Evolutionary conservation across 2,329 filamentous ascomycete species (phyloP).

Genomic region (Blastomyces parvus): DNA sequence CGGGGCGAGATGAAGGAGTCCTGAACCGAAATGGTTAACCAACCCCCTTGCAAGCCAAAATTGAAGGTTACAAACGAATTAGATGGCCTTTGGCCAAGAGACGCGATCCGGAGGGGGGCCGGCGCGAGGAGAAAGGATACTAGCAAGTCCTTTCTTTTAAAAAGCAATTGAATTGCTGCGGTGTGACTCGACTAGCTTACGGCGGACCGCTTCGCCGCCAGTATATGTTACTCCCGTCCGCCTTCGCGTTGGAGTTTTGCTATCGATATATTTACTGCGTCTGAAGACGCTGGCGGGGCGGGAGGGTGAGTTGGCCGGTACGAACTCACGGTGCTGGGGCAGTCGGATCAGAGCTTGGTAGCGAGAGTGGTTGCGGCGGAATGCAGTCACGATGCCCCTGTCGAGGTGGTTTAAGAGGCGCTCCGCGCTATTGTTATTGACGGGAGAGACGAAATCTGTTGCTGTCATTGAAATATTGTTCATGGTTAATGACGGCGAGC

Average conservation of each 20-base stretch:
- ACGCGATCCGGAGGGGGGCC: background rate
- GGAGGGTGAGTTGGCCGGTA: slow-evolving; percentile 37
- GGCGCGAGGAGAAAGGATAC: too few relatives aligned
- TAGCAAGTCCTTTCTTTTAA: slow-evolving; percentile 14
- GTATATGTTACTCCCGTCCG: slow-evolving; percentile 30
- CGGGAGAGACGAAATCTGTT: background rate
- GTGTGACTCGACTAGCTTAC: slow-evolving; percentile 37
- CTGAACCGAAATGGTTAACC: background rate
- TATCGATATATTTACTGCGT: slow-evolving; percentile 32
- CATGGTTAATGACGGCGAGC: slow-evolving; percentile 26
- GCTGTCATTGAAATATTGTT: slow-evolving; percentile 6
- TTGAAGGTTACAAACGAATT: background rate
- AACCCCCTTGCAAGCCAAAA: background rate
- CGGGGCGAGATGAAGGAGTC: background rate
- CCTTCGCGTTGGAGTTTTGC: slow-evolving; percentile 34
- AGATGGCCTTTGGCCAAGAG: background rate
- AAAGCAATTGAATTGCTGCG: slow-evolving; percentile 32
- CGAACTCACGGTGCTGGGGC: slow-evolving; percentile 39
- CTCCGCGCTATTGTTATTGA: slow-evolving; percentile 26
- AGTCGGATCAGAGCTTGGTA: slow-evolving; percentile 41
- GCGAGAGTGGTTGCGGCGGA: slow-evolving; percentile 52
- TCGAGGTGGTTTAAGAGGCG: slow-evolving; percentile 58
- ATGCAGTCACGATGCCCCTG: slow-evolving; percentile 64
- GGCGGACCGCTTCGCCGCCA: slow-evolving; percentile 35
- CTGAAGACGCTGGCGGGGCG: slow-evolving; percentile 36